Base-by-base conservation (phyloP, 495 filamentous ascomycete species). In the Aspergillus affinis region DNA sequence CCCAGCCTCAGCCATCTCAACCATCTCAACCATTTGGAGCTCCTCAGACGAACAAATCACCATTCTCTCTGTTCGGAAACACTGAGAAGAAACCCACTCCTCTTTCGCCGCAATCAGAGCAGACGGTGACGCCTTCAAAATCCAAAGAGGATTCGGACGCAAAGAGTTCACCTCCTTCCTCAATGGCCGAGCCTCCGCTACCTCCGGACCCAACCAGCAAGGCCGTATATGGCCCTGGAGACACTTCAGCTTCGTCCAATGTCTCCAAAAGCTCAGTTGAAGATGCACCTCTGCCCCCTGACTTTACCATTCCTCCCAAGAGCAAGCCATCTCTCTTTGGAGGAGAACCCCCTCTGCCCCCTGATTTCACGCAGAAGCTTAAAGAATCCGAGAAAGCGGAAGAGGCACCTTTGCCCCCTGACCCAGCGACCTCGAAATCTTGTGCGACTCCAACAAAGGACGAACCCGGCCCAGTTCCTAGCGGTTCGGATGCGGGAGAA, bases 181-280 rank as follows among this genome's bases (percentile, higher is more conserved):
- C 64, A 64, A 49, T 59, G 19, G 44, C 62, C 1, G 84, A 87
- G 64, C 68, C 82, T 15, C 90, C 91, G 54, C 72, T 93, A 41
- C 90, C 90, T 30, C 90, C 90, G n/a, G 88, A 92, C 60, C 71
- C 88, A 48, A 90, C 87, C 20, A 91, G 85, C 76, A 88, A 86
- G 75, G 77, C 79, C 60, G 77, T 68, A 49, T 90, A 86, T 71
- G 78, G 79, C 32, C 72, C 86, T 55, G 84, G 87, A 27, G 87
- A 91, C 55, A 87, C 87, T 26, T 89, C 89, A 7, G 81, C 81
- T 57, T 90, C 88, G 18, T 89, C 89, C 5, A 82, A 81, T 52
- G 73, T 76, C 7, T 80, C 82, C 13, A 75, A 78, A 61, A 76
- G 69, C 50, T 79, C 77, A n/a, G 53, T 68, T 60, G 76, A 82